A percentile compares a stretch with the other conserved stretches of the same genome.
phyloP scores from a whole-genome alignment of 2,329 filamentous ascomycete genomes.

The Microcyclosporella mali region DNA sequence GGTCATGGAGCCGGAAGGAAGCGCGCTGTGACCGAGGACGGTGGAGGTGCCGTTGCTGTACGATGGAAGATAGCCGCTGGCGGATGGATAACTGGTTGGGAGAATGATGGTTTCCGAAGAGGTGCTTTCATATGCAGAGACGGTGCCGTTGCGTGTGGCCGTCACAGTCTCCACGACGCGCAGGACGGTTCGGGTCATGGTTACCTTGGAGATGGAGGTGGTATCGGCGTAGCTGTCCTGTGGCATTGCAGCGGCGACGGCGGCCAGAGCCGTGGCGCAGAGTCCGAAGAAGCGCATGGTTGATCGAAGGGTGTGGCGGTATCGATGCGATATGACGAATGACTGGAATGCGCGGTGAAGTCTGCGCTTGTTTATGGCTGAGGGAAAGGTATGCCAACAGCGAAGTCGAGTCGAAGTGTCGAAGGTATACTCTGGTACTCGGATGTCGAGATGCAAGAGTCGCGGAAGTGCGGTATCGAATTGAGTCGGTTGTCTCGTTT shows the following conservation, averaged over 20 bases:
- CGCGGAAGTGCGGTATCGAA: conserved; percentile 1
- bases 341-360: conserved; percentile 9
- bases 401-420: neutral
- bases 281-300: conserved; percentile 24
- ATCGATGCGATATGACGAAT: conserved; percentile 11
- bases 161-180: conserved; percentile 26
- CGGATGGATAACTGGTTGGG: conserved; percentile 6
- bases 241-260: conserved; percentile 7
- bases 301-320: conserved; percentile 4
- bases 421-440: neutral
- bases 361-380: conserved; percentile 8
- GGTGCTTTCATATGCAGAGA: conserved; percentile 13
- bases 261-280: conserved; percentile 15
- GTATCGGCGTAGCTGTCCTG: conserved; percentile 3
- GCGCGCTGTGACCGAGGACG: conserved; percentile 9
- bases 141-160: conserved; percentile 18
- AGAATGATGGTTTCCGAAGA: conserved; percentile 1
- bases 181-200: conserved; percentile 23
- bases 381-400: too few relatives aligned
- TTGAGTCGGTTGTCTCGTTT: conserved; percentile 13
- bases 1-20: conserved; percentile 6
- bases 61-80: conserved; percentile 5
- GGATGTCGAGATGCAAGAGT: too few relatives aligned
- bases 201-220: conserved; percentile 12
- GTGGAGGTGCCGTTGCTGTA: conserved; percentile 17